Base-by-base conservation (phyloP, 2,329 filamentous ascomycete species). In the Nigrospora oryzae region DNA sequence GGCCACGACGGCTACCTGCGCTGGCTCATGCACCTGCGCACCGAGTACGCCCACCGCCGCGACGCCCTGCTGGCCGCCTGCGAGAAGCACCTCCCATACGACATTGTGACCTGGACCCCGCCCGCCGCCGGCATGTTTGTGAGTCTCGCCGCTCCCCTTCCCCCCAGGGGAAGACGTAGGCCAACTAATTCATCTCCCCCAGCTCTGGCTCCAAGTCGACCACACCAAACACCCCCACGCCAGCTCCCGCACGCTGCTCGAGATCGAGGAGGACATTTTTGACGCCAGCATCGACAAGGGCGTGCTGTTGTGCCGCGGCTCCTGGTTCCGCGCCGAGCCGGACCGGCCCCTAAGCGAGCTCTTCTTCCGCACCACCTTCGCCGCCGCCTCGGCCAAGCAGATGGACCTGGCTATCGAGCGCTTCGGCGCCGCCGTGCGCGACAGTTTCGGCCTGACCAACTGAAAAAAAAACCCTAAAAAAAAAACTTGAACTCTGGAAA, bases 41-140 rank as follows among this genome's bases (percentile, higher is more conserved):
- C 80, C 56, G 80, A 89, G 63, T 98, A 98, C 61, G 93, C 90
- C 1, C 70, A 72, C 52, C 79, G 91, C 48, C 73, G 93, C 45
- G 77, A 97, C 59, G 75, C 79, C 23, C 78, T 98, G 46, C 70
- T 95, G 5, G 73, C 75, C 8, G 89, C 90, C 0, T 96, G 89
- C 60, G 87, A 93, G 63, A 77, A 79, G 51, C 79, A 84, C 54
- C 67, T 96, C 16, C 89, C 90, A 0, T 67, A 62, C 19, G 82
- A 86, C 17, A 71, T 96, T 32, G 84, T 89, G 15, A 81, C 73
- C 62, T 97, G 90, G 89, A 77, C 71, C 23, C 77, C 86, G 1
- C 90, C 91, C 0, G 77, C 75, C 46, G 88, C 90, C 1, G 91
- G 91, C 61, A 98, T 98, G 93, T 98, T 98, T 77, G 84, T 88